Evolutionary conservation across 225 moss, liverwort and hornwort genomes (phyloP), one percentile per base, ranked within the genome.

Genomic region (Ulota crispa): DNA sequence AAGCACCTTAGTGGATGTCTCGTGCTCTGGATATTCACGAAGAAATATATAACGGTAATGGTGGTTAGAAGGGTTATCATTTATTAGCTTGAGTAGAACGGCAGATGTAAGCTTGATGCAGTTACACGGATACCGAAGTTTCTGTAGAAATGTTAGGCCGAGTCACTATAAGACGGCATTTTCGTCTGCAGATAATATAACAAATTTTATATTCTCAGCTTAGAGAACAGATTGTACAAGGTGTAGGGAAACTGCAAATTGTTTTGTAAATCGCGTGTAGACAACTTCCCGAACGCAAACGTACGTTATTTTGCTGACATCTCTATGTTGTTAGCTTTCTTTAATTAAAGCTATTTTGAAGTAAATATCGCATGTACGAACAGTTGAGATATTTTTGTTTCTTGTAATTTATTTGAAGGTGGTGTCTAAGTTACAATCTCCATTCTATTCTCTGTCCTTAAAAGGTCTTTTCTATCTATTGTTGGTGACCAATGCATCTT

Each of bases 291-390:
- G 37, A 69, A 50, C 59, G 6, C 13, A 50, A 78, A 55, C 12
- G 50, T 39, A 27, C 30, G 15, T 53, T 3, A 61, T 79, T 72
- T 79, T 87, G 60, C 85, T 36, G 79, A 67, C 61, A 79, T 9
- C 61, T 41, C 52, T 23, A 10, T 79, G 2, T 26, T 62, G 67
- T 18, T 13, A 72, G 55, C 45, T 64, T 34, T 42, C 70, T 50
- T 23, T 81, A 34, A n/a, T n/a, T 30, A n/a, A 27, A 70, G 54
- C 63, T 34, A 54, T 54, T 18, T 14, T 36, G 41, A 65, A 65
- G 23, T 19, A 63, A 57, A 4, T 72, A 45, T 3, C 3, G 11
- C 16, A 56, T 56, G 9, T 79, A 42, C 7, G n/a, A n/a, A 73
- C 34, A 21, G 37, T 61, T 9, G 8, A 68, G 5, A 9, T 15